These are phyloP conservation scores for Suillus bovinus DNA, from an alignment of 768 basidiomycete species.

Conservation along the genomic window DNA sequence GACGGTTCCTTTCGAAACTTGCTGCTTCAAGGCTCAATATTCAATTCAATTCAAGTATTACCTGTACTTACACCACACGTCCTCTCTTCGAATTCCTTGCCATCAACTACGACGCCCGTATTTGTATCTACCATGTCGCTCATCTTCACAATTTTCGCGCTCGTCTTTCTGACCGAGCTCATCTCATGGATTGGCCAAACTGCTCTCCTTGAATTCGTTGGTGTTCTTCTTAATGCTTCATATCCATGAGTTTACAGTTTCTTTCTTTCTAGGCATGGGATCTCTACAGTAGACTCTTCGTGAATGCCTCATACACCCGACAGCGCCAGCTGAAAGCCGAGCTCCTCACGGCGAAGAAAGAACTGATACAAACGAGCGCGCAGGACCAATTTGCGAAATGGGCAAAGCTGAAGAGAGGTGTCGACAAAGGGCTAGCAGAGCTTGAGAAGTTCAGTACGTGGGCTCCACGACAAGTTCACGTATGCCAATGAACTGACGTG, in stretches of 20 bases:
- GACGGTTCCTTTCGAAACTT: slow-evolving; percentile 1
- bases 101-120: neutral
- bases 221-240: slow-evolving; percentile 31
- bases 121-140: slow-evolving; percentile 58
- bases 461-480: slow-evolving; percentile 1
- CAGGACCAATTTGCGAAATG: slow-evolving; percentile 99
- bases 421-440: slow-evolving; percentile 91
- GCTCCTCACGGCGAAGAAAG: slow-evolving; percentile 77
- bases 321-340: slow-evolving; percentile 79
- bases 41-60: neutral
- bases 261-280: slow-evolving; percentile 63
- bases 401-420: slow-evolving; percentile 87
- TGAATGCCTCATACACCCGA: slow-evolving; percentile 50
- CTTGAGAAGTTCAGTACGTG: slow-evolving; percentile 88
- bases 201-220: slow-evolving; percentile 77
- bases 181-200: slow-evolving; percentile 88
- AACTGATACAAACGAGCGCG: slow-evolving; percentile 86
- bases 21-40: neutral
- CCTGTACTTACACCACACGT: neutral
- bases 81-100: neutral
- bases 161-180: slow-evolving; percentile 82
- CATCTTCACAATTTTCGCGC: slow-evolving; percentile 75
- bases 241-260: slow-evolving; percentile 8
- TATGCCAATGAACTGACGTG: slow-evolving; percentile 6
- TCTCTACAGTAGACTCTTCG: slow-evolving; percentile 66